phyloP scores from a whole-genome alignment of 2,329 filamentous ascomycete species.

The Colletotrichum navitas region DNA sequence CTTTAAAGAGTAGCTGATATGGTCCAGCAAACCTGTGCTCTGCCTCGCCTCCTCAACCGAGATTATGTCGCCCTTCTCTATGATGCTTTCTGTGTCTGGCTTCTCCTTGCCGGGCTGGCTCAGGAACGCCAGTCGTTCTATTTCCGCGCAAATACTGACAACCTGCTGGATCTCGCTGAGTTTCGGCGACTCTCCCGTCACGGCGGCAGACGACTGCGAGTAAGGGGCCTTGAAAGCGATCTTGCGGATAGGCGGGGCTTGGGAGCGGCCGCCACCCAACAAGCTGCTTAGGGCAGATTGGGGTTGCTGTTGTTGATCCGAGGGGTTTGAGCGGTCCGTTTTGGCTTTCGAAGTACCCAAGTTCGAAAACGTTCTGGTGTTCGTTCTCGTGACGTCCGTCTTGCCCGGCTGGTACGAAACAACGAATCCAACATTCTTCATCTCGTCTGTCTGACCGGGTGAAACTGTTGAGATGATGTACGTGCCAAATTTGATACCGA shows the following conservation, averaged over 20 bases:
- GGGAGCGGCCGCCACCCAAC: constrained; percentile 53
- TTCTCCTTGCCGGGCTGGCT: constrained; percentile 57
- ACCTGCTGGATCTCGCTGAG: constrained; percentile 69
- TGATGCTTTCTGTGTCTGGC: constrained; percentile 56
- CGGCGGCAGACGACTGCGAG: constrained; percentile 65
- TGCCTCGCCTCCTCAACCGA: constrained; percentile 86
- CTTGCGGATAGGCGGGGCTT: constrained; percentile 53
- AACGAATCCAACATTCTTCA: constrained; percentile 86
- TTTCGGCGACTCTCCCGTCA: constrained; percentile 61
- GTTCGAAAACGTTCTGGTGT: constrained; percentile 83
- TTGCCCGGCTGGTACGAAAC: constrained; percentile 81
- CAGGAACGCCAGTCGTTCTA: constrained; percentile 75
- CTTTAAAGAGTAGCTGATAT: constrained; percentile 90
- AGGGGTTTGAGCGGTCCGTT: constrained; percentile 4
- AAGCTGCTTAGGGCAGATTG: constrained; percentile 56
- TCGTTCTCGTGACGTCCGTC: constrained; percentile 80
- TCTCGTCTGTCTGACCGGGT: constrained; percentile 79
- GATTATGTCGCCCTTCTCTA: constrained; percentile 79
- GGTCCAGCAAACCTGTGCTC: constrained; percentile 87
- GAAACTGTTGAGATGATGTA: constrained; percentile 94
- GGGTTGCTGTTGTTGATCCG: constrained; percentile 26
- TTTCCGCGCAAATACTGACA: constrained; percentile 78
- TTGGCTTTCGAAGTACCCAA: constrained; percentile 48
- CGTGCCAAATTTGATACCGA: constrained; percentile 80
- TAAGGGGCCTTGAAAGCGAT: constrained; percentile 70